Evolutionary conservation across 1,284 basidiomycete genomes (phyloP), one percentile per base, ranked within the genome.

Genomic region (Malassezia pachydermatis): DNA sequence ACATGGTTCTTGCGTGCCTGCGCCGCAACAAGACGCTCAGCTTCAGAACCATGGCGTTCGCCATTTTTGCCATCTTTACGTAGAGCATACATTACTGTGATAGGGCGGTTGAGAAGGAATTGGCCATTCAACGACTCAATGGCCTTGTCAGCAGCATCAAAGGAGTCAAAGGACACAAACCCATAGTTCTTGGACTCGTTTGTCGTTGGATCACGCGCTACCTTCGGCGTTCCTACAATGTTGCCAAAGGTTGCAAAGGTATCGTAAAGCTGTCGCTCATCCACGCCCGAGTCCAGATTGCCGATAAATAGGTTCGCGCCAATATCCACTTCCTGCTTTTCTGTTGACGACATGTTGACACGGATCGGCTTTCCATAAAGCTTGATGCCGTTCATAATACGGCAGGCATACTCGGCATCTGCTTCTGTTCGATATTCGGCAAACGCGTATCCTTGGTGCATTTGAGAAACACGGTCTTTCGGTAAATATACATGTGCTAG

Each of bases 361-460:
- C 92, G 79, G 55, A 98, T 94, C 27, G 92, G 92, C 72, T 96
- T 96, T 34, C 94, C 92, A 79, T 86, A 98, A 42, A 98, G 76
- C 75, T 98, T 98, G 73, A 98, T 95, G 76, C 96, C 92, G 73
- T 98, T 96, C 89, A 98, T 92, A 66, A 96, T 95, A 77, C 94
- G 94, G 78, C 88, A 94, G 54, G 89, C 92, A 73, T 98, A 98
- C 75, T 98, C 90, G 60, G 92, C 89, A 75, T 96, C 94, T 71
- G 89, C 86, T 75, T 96, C 90, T 32, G 88, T 89, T 72, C 90
- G 77, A 74, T 96, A 96, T 77, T 98, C 92, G 78, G 92, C 95
- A 76, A 98, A 98, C 40, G 90, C 92, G 74, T 95, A 98, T 42
- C 92, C 90, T 76, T 98, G 94, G 73, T 98, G 92, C 3, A 86